Evolutionary conservation across 1,284 basidiomycete genomes (phyloP).

Genomic region (Rugosomyces carneus): DNA sequence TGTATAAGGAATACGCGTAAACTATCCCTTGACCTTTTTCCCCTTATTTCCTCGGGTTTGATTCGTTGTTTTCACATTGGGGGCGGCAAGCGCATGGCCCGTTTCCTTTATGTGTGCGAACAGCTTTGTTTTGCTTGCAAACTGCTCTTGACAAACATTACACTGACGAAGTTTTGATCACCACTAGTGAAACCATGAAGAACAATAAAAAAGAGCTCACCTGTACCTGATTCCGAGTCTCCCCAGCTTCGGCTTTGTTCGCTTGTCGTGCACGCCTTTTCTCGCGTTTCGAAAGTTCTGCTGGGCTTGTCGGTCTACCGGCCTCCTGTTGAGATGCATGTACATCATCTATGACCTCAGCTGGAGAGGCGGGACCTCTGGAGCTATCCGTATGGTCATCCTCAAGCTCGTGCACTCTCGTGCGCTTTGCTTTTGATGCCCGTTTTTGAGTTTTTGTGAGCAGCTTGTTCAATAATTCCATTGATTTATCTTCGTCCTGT

Average conservation of each 20-base stretch:
- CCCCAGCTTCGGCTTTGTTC: conserved; percentile 58
- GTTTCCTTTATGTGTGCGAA: conserved; percentile 72
- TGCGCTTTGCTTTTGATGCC: conserved; percentile 14
- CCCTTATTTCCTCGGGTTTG: conserved; percentile 30
- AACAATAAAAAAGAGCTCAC: conserved; percentile 6
- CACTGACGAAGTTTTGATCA: conserved; percentile 33
- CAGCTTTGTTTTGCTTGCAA: conserved; percentile 73
- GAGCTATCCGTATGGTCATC: too few relatives aligned
- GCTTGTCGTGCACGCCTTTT: conserved; percentile 75
- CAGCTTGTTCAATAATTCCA: conserved; percentile 2
- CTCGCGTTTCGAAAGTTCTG: conserved; percentile 67
- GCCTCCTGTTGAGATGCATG: background rate
- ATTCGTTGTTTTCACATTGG: conserved; percentile 19
- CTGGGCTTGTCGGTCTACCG: background rate
- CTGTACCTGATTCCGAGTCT: conserved; percentile 9
- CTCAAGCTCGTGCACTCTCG: background rate
- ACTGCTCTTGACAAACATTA: conserved; percentile 65
- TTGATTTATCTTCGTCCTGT: conserved; percentile 16
- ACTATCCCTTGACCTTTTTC: conserved; percentile 37
- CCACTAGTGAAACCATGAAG: background rate
- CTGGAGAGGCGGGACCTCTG: background rate
- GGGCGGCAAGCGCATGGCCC: conserved; percentile 63
- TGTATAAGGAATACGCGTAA: too few relatives aligned
- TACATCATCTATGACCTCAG: conserved; percentile 4
- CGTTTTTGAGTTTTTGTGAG: conserved; percentile 19